Evolutionary conservation across 768 basidiomycete species (phyloP), one percentile per base, ranked within the genome.

Genomic region (Amanita rubescens): DNA sequence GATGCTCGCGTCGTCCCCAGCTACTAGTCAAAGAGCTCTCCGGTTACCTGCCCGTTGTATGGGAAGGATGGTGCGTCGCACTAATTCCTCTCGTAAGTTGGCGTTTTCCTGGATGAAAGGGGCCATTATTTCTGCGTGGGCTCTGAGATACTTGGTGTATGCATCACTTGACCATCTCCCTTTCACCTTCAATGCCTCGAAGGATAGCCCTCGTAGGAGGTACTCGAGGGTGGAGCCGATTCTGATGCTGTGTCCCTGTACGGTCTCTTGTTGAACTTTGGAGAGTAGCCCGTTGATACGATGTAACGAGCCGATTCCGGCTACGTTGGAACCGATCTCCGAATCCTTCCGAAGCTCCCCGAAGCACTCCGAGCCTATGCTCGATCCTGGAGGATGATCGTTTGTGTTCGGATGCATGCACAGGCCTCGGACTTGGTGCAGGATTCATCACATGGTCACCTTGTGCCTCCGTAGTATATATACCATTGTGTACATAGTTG

Each of bases 211-310:
- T 2, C 51, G 20, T 2, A 52, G 39, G 10, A 52, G 41, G 41
- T 52, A 52, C 24, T 52, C 51, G 7, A 52, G 14, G 1, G 51
- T 52, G 15, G 51, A 37, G 19, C 41, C 38, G 22, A 51, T 51
- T 3, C 17, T 22, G n/a, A 51, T 51, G 10, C 63, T 58, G 42
- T 74, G 71, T 0, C 66, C 66, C 33, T 66, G 59, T 2, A 67
- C 30, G 1, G 53, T 55, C 1, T 55, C 46, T 1, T 62, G 9
- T 0, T 57, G 58, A 0, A 60, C 58, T 0, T 46, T 53, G 3
- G 38, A 20, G 5, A 57, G 51, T 0, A 63, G 60, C 3, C 6
- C 19, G 2, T 50, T 53, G 11, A 71, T 43, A 0, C 54, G 49
- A 5, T 51, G n/a, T n/a, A n/a, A n/a, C n/a, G n/a, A n/a, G n/a